phyloP scores from a whole-genome alignment of 1,284 basidiomycete species.

The Ganoderma resinaceum region DNA sequence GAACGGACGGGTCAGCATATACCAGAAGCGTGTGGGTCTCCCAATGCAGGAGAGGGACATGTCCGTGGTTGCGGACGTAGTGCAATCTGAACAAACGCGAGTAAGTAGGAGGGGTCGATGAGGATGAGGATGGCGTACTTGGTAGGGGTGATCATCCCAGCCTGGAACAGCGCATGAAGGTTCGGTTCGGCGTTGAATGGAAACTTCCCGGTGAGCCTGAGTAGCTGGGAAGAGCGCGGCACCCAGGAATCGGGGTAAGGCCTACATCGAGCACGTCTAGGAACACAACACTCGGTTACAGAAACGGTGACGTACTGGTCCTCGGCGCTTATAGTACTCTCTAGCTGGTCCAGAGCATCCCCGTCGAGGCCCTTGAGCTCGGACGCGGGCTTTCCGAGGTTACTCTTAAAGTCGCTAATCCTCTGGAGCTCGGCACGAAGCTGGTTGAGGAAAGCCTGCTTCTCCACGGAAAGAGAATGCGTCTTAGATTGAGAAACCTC shows the following conservation, averaged over 20 bases:
- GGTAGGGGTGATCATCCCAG: conserved; percentile 35
- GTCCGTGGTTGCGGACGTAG: conserved; percentile 36
- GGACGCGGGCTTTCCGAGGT: conserved; percentile 21
- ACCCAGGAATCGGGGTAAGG: conserved; percentile 35
- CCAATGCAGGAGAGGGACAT: conserved; percentile 34
- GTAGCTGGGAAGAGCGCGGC: conserved; percentile 33
- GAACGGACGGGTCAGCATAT: conserved; percentile 25
- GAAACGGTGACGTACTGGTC: conserved; percentile 32
- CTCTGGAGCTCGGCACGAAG: conserved; percentile 28
- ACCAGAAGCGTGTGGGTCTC: conserved; percentile 32
- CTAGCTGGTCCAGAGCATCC: conserved; percentile 30
- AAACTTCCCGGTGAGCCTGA: conserved; percentile 33
- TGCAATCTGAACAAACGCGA: conserved; percentile 25
- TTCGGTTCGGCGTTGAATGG: conserved; percentile 36
- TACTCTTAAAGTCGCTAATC: conserved; percentile 24
- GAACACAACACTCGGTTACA: not conserved
- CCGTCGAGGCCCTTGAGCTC: conserved; percentile 31
- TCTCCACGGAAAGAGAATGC: not conserved
- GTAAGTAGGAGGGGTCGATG: not conserved
- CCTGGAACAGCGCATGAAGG: conserved; percentile 27
- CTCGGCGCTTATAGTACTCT: conserved; percentile 30
- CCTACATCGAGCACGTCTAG: conserved; percentile 7
- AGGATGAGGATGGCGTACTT: conserved; percentile 18
- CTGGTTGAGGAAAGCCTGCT: conserved; percentile 7
- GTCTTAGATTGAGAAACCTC: not conserved